Base-by-base conservation (phyloP, 1,284 basidiomycete species). In the Xerocomus nothofagi region DNA sequence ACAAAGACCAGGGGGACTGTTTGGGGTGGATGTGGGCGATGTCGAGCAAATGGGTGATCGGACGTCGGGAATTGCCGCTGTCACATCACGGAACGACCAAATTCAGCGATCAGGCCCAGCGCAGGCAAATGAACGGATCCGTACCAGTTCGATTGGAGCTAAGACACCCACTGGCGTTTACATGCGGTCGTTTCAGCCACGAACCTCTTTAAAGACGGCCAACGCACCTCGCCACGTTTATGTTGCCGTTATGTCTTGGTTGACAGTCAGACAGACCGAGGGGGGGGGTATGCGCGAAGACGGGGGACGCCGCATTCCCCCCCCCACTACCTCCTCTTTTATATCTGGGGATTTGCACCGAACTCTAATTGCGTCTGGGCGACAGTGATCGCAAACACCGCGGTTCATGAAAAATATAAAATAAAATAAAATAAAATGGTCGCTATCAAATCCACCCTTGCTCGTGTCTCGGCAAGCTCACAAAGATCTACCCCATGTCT, bases 1-100 rank as follows among this genome's bases (percentile, higher is more conserved):
- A 63, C 61, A 52, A 61, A 59, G 57, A 65, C 43, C 56, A 51
- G 39, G 57, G 47, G 44, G 49, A 53, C 47, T 54, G 56, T 44
- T 61, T 59, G 59, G 62, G 50, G 47, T 50, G 47, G 34, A 65
- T 56, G n/a, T n/a, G 62, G 60, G 60, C 61, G 60, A 65, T 64
- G 60, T 64, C 49, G 49, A 63, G 62, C 52, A 52, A 73, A 72
- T 71, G 55, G 70, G 72, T 77, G 78, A 79, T 79, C 78, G 78
- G 74, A 68, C 69, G 73, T 76, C 78, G 74, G 74, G 50, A 57
- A 56, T 68, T 72, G 63, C 73, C 73, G 73, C 68, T 70, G 64
- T 69, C 67, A 68, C 62, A 61, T 67, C 63, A 69, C 61, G 66
- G 63, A 65, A 47, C 44, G 50, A 56, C 65, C 66, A 47, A 30